Evolutionary conservation across 2,329 filamentous ascomycete species (phyloP), one percentile per base, ranked within the genome.

Genomic region (Sclerotinia subarctica): DNA sequence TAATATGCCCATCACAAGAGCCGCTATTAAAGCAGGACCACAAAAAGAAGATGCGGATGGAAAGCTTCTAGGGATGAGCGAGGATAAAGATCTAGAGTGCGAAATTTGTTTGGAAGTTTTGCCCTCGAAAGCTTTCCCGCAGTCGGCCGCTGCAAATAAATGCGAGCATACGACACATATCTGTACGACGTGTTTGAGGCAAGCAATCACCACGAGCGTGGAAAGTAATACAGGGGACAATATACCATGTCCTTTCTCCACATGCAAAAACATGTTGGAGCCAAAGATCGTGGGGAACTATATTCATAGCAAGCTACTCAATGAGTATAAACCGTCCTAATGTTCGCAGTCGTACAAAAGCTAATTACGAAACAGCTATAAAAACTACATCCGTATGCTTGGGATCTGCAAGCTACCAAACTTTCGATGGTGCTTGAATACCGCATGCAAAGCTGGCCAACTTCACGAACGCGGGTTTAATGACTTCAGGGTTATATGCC

Each of bases 351-450:
- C 5, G 1, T 46, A 4, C 6, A 10, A 6, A 5, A 26, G 51
- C 52, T 57, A 35, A 65, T 26, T 4, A 19, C 5, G 35, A 1
- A 26, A 29, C 4, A 66, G 53, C 15, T 66, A 66, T 58, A 24
- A 32, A 11, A 47, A 17, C 2, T 66, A 66, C 53, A 42, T 58
- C 15, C 21, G 5, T 4, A 66, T 29, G 4, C 17, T 47, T 8
- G 13, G 49, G 26, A 58, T 58, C 35, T 42, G 29, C 29, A 26
- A 58, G 15, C 38, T 26, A 1, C 42, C 21, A 6, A 58, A 58
- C 21, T 66, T 58, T 38, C 42, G 53, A 46, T 58, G 42, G 64
- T 66, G 64, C 13, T 47, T 66, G 6, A 57, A 47, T 2, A 1
- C 29, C 19, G 5, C 5, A 19, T 66, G 64, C 49, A 15, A n/a